phyloP scores from a whole-genome alignment of 352 stramenopile genomes.

The Globisporangium irregulare region DNA sequence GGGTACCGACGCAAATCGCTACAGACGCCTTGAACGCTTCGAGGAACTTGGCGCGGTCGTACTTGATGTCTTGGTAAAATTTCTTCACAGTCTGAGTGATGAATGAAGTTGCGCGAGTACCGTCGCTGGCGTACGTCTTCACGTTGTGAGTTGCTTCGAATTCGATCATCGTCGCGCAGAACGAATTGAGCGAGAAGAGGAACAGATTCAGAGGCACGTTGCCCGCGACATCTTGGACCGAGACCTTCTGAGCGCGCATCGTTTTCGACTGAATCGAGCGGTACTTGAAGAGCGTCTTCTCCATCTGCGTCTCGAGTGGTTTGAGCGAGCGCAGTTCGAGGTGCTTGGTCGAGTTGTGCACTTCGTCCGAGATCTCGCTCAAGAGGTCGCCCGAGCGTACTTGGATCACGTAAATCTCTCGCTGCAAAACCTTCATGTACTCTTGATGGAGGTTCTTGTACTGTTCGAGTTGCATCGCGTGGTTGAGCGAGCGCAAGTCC shows the following conservation, averaged over 20 bases:
- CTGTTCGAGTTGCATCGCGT: constrained; percentile 74
- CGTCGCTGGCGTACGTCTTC: constrained; percentile 41
- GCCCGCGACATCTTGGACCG: constrained; percentile 63
- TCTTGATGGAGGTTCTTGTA: constrained; percentile 69
- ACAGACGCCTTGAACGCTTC: constrained; percentile 52
- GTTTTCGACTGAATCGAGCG: constrained; percentile 51
- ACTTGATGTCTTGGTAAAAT: constrained; percentile 28
- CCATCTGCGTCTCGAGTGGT: constrained; percentile 62
- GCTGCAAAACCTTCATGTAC: constrained; percentile 79
- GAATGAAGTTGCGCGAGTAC: constrained; percentile 48
- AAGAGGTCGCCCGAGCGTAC: constrained; percentile 58
- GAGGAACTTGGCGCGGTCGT: constrained; percentile 39
- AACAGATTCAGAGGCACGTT: constrained; percentile 82
- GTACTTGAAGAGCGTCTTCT: constrained; percentile 62
- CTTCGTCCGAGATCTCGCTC: constrained; percentile 62
- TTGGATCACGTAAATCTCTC: constrained; percentile 82
- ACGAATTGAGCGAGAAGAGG: constrained; percentile 80
- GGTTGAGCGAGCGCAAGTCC: constrained; percentile 66
- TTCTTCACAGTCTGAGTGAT: constrained; percentile 27
- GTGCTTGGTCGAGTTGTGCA: constrained; percentile 48
- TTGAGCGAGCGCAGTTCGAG: constrained; percentile 45
- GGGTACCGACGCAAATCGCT: constrained; percentile 59
- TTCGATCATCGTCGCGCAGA: constrained; percentile 71
- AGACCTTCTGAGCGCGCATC: constrained; percentile 47
- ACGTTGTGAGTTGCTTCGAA: constrained; percentile 67